phyloP scores from a whole-genome alignment of 1,284 basidiomycete genomes.

The Ustilago loliicola region DNA sequence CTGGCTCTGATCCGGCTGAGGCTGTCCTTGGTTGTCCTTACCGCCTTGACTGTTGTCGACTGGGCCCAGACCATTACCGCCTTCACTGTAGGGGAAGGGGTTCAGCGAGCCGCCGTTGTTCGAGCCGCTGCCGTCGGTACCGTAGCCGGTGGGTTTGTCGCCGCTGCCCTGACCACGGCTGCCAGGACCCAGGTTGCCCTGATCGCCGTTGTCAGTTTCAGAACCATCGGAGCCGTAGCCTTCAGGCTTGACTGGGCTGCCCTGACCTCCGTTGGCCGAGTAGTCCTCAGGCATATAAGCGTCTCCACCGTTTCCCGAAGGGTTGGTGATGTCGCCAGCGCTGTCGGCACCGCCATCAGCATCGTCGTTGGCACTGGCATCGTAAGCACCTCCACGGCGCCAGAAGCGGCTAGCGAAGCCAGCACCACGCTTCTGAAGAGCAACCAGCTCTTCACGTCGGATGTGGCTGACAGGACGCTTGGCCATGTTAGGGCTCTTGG shows the following conservation, averaged over 20 bases:
- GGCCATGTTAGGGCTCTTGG: constrained; percentile 19
- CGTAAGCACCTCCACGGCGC: constrained; percentile 30
- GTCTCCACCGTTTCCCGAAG: background rate
- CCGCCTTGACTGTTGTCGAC: constrained; percentile 7
- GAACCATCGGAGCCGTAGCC: background rate
- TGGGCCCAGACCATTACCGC: too few species aligned
- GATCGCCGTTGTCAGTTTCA: background rate
- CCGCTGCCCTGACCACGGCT: background rate
- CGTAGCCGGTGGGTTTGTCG: background rate
- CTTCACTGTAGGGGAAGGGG: background rate
- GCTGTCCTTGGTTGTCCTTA: constrained; percentile 10
- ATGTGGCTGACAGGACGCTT: constrained; percentile 46
- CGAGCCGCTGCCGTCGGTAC: background rate
- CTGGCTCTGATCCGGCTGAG: constrained; percentile 15
- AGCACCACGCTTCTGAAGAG: constrained; percentile 31
- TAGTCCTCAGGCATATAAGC: constrained; percentile 18
- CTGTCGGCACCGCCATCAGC: constrained; percentile 8
- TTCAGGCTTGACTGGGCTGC: background rate
- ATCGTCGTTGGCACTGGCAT: background rate
- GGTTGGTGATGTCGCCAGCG: constrained; percentile 10
- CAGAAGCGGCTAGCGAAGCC: constrained; percentile 36
- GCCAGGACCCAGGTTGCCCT: background rate
- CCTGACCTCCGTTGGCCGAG: background rate
- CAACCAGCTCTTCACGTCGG: constrained; percentile 32
- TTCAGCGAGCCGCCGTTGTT: background rate